phyloP scores from a whole-genome alignment of 2,329 filamentous ascomycete species.

The Fusarium nanum region DNA sequence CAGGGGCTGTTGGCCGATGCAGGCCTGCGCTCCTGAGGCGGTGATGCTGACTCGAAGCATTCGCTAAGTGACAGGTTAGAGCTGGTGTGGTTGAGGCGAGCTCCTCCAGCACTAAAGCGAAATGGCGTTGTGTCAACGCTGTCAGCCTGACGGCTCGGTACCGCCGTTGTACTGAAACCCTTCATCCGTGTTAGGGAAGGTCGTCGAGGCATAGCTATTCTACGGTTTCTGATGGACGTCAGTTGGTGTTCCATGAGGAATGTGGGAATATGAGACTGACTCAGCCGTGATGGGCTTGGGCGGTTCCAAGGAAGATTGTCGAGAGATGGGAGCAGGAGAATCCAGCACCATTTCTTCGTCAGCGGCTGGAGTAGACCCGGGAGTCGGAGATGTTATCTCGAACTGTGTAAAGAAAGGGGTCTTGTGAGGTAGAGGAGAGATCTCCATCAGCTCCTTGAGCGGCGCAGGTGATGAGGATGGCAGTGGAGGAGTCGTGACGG shows the following conservation, averaged over 20 bases:
- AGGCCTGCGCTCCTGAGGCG: conserved; percentile 75
- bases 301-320: conserved; percentile 61
- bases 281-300: conserved; percentile 63
- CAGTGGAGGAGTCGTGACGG: conserved; percentile 85
- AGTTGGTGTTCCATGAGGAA: conserved; percentile 37
- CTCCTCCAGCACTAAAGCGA: conserved; percentile 70
- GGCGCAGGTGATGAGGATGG: conserved; percentile 83
- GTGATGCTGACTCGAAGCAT: conserved; percentile 80
- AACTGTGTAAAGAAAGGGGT: conserved; percentile 73
- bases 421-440: conserved; percentile 94
- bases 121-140: conserved; percentile 76
- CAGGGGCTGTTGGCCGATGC: conserved; percentile 70
- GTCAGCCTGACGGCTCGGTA: conserved; percentile 72
- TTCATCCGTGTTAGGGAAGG: conserved; percentile 82
- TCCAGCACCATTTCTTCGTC: conserved; percentile 66
- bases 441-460: conserved; percentile 93
- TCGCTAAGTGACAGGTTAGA: conserved; percentile 75
- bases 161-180: conserved; percentile 74
- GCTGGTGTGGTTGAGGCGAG: conserved; percentile 45
- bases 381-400: conserved; percentile 78
- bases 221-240: conserved; percentile 62
- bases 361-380: conserved; percentile 61
- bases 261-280: conserved; percentile 56
- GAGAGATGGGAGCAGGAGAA: conserved; percentile 64
- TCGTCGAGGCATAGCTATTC: conserved; percentile 75